Conservation (phyloP, 129 eudicot species). For the Centrapalus pauciflorus region DNA sequence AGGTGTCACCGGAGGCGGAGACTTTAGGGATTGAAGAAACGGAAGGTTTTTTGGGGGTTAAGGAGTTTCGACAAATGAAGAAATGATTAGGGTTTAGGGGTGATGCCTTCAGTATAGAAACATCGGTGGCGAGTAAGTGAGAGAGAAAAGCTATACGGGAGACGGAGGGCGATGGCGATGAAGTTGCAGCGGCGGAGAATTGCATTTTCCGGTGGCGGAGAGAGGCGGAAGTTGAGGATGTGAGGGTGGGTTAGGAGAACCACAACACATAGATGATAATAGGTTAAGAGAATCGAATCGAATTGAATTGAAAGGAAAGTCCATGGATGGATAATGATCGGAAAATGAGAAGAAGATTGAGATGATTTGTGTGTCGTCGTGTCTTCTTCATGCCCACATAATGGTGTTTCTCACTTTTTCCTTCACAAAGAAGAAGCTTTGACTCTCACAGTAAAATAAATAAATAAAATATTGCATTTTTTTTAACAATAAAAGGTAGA, state of each 20-base stretch:
- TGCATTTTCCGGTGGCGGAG: slow-evolving; percentile 32
- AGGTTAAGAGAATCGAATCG: too few species aligned
- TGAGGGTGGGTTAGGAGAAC: neutral
- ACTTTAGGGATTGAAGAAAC: slow-evolving; percentile 18
- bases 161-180: slow-evolving; percentile 18
- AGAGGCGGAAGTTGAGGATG: neutral
- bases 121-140: slow-evolving; percentile 19
- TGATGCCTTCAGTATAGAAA: slow-evolving; percentile 1
- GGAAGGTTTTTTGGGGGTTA: slow-evolving; percentile 15
- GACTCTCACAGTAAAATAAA: too few species aligned
- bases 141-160: slow-evolving; percentile 27
- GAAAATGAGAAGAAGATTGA: neutral
- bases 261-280: neutral
- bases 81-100: neutral
- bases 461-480: too few species aligned
- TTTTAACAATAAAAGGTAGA: too few species aligned
- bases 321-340: slow-evolving; percentile 14
- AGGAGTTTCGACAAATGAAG: slow-evolving; percentile 21
- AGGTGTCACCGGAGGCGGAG: slow-evolving; percentile 20
- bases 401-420: neutral
- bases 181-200: slow-evolving; percentile 27
- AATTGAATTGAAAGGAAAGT: too few species aligned
- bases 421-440: neutral
- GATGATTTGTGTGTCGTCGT: slow-evolving; percentile 6
- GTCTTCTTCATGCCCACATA: slow-evolving; percentile 15